Percentiles rank a stretch among this genome's conserved stretches.
These are phyloP conservation scores for Pseudocercospora ulei DNA, from an alignment of 2,329 filamentous ascomycete genomes.

Conservation along the genomic window DNA sequence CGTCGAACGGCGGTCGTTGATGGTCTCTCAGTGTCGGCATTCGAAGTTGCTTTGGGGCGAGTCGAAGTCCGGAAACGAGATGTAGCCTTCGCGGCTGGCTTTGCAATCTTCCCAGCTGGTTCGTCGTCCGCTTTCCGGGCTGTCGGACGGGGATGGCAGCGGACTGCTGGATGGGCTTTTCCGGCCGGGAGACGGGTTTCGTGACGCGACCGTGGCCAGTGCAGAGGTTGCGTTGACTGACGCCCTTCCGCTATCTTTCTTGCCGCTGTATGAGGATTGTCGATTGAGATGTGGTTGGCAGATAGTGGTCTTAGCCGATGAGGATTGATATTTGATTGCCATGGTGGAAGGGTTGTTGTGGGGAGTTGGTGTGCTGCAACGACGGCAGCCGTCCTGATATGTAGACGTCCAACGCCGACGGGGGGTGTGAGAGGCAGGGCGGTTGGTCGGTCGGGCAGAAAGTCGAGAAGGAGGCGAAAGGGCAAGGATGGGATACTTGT, in stretches of 20 bases:
- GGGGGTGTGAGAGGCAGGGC: conserved; percentile 2
- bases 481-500: conserved; percentile 6
- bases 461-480: conserved; percentile 1
- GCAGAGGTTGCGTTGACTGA: conserved; percentile 21
- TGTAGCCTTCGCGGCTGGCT: conserved; percentile 30
- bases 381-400: background rate
- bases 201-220: conserved; percentile 25
- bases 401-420: background rate
- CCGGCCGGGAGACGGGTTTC: conserved; percentile 22
- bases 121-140: conserved; percentile 17
- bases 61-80: conserved; percentile 32
- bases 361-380: background rate
- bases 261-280: conserved; percentile 27
- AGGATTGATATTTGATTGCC: conserved; percentile 23
- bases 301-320: conserved; percentile 26
- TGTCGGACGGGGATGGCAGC: conserved; percentile 19
- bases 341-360: conserved; percentile 13
- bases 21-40: too few relatives aligned
- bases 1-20: too few relatives aligned
- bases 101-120: conserved; percentile 32
- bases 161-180: conserved; percentile 20
- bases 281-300: conserved; percentile 28
- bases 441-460: conserved; percentile 1
- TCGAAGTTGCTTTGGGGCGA: conserved; percentile 15
- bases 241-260: conserved; percentile 18